A percentile compares a stretch with the other conserved stretches of the same genome.
phyloP scores from a whole-genome alignment of 2,329 filamentous ascomycete species.

The Fusarium sp. region DNA sequence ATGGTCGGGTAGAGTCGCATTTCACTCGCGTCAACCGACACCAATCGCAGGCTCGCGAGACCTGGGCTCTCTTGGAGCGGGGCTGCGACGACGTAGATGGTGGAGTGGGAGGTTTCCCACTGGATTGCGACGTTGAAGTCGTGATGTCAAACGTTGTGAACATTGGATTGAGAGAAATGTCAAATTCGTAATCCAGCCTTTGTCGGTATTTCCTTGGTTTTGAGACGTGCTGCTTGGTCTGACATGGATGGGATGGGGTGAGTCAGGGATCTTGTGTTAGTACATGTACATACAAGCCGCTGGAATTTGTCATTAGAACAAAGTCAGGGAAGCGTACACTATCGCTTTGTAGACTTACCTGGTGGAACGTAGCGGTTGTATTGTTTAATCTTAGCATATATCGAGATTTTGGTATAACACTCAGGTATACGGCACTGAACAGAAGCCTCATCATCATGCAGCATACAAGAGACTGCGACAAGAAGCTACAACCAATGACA shows the following conservation, averaged over 20 bases:
- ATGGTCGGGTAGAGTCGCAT: constrained; percentile 47
- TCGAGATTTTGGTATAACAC: too few relatives aligned
- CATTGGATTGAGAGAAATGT: constrained; percentile 21
- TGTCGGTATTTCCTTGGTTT: not conserved
- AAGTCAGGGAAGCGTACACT: not conserved
- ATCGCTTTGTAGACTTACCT: not conserved
- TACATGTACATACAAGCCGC: not conserved
- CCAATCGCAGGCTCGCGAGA: constrained; percentile 50
- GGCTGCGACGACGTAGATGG: constrained; percentile 35
- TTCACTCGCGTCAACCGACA: constrained; percentile 48
- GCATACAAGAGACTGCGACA: not conserved
- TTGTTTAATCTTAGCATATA: too few relatives aligned
- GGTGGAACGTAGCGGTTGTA: too few relatives aligned
- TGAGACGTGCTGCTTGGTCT: not conserved
- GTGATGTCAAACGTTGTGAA: constrained; percentile 43
- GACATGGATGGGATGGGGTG: constrained; percentile 3
- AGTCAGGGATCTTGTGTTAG: constrained; percentile 16
- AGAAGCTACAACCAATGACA: constrained; percentile 30
- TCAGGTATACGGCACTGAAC: not conserved
- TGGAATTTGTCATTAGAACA: constrained; percentile 17
- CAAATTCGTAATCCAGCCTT: not conserved
- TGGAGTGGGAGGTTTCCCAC: constrained; percentile 29
- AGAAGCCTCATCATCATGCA: not conserved
- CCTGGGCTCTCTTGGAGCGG: constrained; percentile 47
- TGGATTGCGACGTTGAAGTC: constrained; percentile 30